Percentiles rank a stretch among this genome's conserved stretches.
phyloP scores from a whole-genome alignment of 192 early-diverging fungal species.

The Coemansia sp. region DNA sequence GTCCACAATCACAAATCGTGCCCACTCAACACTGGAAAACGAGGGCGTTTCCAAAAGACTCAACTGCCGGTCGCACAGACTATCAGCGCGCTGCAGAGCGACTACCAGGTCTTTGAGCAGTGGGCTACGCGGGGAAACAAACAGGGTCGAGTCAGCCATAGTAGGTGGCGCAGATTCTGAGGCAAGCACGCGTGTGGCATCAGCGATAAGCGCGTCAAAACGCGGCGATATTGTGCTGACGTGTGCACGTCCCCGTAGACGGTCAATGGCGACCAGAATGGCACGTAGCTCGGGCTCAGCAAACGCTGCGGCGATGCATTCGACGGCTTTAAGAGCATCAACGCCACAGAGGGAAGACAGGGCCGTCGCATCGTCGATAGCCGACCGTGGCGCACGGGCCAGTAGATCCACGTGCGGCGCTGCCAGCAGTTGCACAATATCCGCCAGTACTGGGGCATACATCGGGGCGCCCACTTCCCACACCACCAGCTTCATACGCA shows the following conservation, averaged over 20 bases:
- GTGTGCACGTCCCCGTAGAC: background rate
- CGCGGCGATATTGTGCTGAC: background rate
- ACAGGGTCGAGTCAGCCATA: slow-evolving; percentile 12
- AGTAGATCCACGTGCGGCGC: slow-evolving; percentile 33
- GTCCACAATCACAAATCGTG: slow-evolving; percentile 24
- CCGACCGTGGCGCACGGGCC: slow-evolving; percentile 9
- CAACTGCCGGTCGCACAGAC: slow-evolving; percentile 38
- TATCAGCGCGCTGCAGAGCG: slow-evolving; percentile 31
- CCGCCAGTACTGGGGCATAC: slow-evolving; percentile 34
- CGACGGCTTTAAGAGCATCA: slow-evolving; percentile 40
- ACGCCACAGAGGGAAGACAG: slow-evolving; percentile 16
- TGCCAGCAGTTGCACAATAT: slow-evolving; percentile 25
- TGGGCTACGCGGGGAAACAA: slow-evolving; percentile 8
- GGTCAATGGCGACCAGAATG: slow-evolving; percentile 34
- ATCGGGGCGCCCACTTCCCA: slow-evolving; percentile 34
- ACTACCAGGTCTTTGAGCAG: slow-evolving; percentile 18
- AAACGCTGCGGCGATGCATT: slow-evolving; percentile 38
- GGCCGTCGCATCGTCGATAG: slow-evolving; percentile 29
- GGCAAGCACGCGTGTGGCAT: background rate
- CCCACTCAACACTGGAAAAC: slow-evolving; percentile 35
- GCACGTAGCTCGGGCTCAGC: slow-evolving; percentile 30
- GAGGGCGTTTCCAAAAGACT: slow-evolving; percentile 30
- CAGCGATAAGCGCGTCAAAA: background rate
- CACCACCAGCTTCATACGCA: slow-evolving; percentile 39
- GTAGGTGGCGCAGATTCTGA: background rate